Conservation (phyloP, 2,329 filamentous ascomycete species). For the Cordyceps pruinosa region DNA sequence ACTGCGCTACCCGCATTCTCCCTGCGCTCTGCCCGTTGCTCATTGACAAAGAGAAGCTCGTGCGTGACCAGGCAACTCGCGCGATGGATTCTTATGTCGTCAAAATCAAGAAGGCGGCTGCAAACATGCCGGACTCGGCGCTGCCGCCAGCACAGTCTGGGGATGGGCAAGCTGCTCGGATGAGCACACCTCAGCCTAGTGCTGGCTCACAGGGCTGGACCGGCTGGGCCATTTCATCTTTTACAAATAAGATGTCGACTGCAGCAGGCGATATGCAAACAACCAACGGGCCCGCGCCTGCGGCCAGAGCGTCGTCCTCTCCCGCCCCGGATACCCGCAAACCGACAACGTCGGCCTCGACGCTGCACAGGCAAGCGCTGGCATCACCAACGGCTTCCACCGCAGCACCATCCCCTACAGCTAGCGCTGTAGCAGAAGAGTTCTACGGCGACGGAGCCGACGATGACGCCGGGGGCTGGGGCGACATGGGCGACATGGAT, state of each 20-base stretch:
- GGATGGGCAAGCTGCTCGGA: constrained; percentile 55
- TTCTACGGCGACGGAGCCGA: constrained; percentile 51
- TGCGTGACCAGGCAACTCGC: constrained; percentile 87
- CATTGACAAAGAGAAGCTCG: constrained; percentile 90
- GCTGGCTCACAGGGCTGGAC: constrained; percentile 59
- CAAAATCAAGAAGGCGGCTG: constrained; percentile 71
- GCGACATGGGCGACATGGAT: constrained; percentile 53
- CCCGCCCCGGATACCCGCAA: constrained; percentile 33
- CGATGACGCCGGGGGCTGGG: constrained; percentile 69
- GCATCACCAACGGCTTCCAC: constrained; percentile 43
- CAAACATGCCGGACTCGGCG: constrained; percentile 71
- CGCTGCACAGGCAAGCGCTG: constrained; percentile 54
- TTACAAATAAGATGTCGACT: constrained; percentile 85
- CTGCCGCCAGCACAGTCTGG: constrained; percentile 58
- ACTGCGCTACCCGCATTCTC: constrained; percentile 76
- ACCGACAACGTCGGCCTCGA: constrained; percentile 47
- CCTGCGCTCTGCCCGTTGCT: constrained; percentile 78
- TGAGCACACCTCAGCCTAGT: constrained; percentile 69
- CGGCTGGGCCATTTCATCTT: constrained; percentile 97
- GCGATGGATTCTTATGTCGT: constrained; percentile 81
- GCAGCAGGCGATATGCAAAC: constrained; percentile 81
- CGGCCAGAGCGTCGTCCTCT: constrained; percentile 35
- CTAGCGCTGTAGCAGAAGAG: constrained; percentile 37
- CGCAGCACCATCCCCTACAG: constrained; percentile 41
- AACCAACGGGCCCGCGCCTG: constrained; percentile 36